Evolutionary conservation across 345 rosid species (phyloP), one percentile per base, ranked within the genome.

Genomic region (Bruguiera gymnorhiza): DNA sequence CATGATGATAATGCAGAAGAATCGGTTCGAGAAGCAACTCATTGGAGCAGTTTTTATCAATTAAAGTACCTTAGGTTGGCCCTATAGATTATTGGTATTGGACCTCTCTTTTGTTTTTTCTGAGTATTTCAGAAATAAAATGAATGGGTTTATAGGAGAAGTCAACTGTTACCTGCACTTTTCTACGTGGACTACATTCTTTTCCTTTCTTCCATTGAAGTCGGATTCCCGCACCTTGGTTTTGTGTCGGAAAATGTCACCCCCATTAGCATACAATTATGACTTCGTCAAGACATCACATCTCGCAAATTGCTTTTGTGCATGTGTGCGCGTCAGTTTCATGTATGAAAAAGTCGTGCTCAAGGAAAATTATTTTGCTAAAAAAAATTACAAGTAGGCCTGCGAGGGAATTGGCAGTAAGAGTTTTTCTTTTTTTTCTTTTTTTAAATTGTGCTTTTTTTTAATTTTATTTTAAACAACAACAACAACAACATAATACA

Each of bases 161-260:
- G 69, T 51, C n/a, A 61, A 55, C 15, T 21, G 52, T 81, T 74
- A 91, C 97, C 96, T 94, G 99, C 99, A 95, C 77, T 88, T 92
- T 66, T 83, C 81, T 58, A 95, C 81, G 86, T 81, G 84, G 75
- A 90, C 97, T n/a, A 90, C 88, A 82, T 86, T 92, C 83, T 84
- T 89, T 75, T 95, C 94, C 62, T 62, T 87, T 31, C 63, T 82
- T 62, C 97, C 99, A 55, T 88, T 74, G 78, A 86, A 36, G 76
- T 88, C 97, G 10, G 88, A 86, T 72, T 92, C 97, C 82, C 81
- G 82, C 67, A 88, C 96, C 96, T 90, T 67, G 66, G 26, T 26
- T 66, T 65, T 19, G 51, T n/a, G 71, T 50, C 8, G 29, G 53
- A 30, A 48, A 50, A 43, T 37, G 50, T 75, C 7, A n/a, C 36